Evolutionary conservation across 192 early-diverging fungal genomes (phyloP).

Genomic region (Chytriomyces confervae): DNA sequence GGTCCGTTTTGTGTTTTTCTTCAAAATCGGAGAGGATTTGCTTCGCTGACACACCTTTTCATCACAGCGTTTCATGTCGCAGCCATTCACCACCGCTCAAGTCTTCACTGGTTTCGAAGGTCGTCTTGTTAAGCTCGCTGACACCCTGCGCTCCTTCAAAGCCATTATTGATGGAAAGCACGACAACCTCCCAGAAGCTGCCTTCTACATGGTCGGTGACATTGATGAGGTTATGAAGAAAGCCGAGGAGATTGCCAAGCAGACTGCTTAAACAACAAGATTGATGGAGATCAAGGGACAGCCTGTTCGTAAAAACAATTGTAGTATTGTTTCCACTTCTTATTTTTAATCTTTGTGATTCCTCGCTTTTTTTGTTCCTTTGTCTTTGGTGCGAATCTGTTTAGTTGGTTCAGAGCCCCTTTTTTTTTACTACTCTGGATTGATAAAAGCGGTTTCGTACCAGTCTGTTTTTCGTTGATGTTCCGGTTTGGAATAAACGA

Average conservation of each 20-base stretch:
- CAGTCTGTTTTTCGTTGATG: too few relatives aligned
- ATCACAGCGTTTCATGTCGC: conserved; percentile 87
- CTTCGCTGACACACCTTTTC: conserved; percentile 24
- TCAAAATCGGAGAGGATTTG: background rate
- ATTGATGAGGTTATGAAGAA: conserved; percentile 90
- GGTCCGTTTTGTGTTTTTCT: conserved; percentile 22
- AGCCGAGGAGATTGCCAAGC: conserved; percentile 79
- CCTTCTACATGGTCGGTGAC: conserved; percentile 97
- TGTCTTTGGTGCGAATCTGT: too few relatives aligned
- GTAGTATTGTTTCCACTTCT: too few relatives aligned
- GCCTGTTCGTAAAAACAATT: too few relatives aligned
- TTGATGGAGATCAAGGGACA: too few relatives aligned
- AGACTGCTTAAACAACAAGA: conserved; percentile 34
- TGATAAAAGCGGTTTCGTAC: too few relatives aligned
- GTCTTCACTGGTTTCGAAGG: conserved; percentile 97
- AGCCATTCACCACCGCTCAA: conserved; percentile 95
- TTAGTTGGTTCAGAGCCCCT: too few relatives aligned
- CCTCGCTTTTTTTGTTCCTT: too few relatives aligned
- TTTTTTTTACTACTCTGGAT: too few relatives aligned
- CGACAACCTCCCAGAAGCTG: conserved; percentile 89
- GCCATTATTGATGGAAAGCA: conserved; percentile 96
- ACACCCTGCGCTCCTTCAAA: conserved; percentile 96
- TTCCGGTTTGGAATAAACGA: too few relatives aligned
- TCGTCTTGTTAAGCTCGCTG: conserved; percentile 78
- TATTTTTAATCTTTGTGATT: too few relatives aligned